Evolutionary conservation across 179 eudicot genomes (phyloP), one percentile per base, ranked within the genome.

Genomic region (Beta macrorhiza): DNA sequence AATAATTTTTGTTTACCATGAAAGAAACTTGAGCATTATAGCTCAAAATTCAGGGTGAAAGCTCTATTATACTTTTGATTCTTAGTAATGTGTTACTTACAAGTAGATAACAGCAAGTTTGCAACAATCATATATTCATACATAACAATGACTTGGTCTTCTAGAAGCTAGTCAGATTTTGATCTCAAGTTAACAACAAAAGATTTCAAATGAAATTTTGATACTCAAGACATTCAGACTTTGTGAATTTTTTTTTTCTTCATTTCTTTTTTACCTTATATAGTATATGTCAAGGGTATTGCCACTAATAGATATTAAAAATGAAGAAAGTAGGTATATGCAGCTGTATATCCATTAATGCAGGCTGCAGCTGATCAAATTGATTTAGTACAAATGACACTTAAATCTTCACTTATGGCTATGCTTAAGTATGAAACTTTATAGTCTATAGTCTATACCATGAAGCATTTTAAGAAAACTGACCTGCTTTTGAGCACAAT

Each of bases 401-500:
- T 52, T 74, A 75, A 9, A 5, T 67, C 1, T 11, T 56, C 49
- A 59, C 64, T 61, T 56, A 44, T 75, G 63, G 67, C 45, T 7
- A 67, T 29, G 16, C 53, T 45, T n/a, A 67, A 67, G 69, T 17
- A 22, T 37, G 13, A 5, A 61, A 53, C 16, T 51, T 4, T 67
- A 67, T 14, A 57, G 51, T 57, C 7, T 67, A 67, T 14, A 75
- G 49, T 57, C 9, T 42, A 17, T 75, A 37, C 22, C 67, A 75
- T 37, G 20, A 49, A 59, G 49, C 82, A 45, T 20, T 17, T 22
- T 58, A 68, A 76, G 70, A 55, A 80, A 69, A 78, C n/a, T 75
- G 74, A 94, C 99, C 99, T 96, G 99, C 89, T 91, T 96, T 82
- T 86, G 88, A 14, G 89, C 87, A 89, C 99, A 96, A 76, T 96